Base-by-base conservation (phyloP, 257 asterid genomes). In the Cordia subcordata region DNA sequence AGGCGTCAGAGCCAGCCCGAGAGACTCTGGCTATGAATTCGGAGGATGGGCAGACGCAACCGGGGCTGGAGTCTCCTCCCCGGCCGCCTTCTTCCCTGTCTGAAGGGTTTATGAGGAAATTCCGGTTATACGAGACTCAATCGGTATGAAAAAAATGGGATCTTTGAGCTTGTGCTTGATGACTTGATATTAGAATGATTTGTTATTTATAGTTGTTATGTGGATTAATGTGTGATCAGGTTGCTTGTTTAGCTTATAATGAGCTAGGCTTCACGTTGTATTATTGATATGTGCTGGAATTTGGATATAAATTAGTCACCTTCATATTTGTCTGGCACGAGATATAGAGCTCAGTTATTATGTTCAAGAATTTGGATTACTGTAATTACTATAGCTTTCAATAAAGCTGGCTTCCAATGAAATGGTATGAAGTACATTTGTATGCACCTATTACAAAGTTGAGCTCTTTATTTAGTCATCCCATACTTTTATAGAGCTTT, bases 91-190 rank as follows among this genome's bases (percentile, higher is more conserved):
- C 67, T 63, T 75, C 79, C 1, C 71, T 68, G 38, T 66, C 80
- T 1, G 84, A 76, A 59, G 85, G 88, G 58, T 74, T 83, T 79
- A 83, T 91, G 88, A 88, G 88, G 83, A 85, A 91, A 82, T 91
- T 91, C 77, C 82, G 94, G 60, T 96, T 91, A 56, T 91, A 87
- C 32, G 86, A 87, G 81, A 91, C 98, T 57, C 82, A 64, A 77
- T 83, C 98, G 95, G 98, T 91, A 87, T 65, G 47, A 13, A 13
- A 5, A 19, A 50, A 40, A 12, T 13, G 35, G 22, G 65, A 66
- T 66, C 52, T 17, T 65, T 57, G 53, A 33, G 42, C n/a, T 56
- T 56, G 35, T 14, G n/a, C 35, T 35, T 49, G 50, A 6, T 56
- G 11, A 52, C n/a, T 27, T 40, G 35, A 10, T 53, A 20, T 27